Conservation (phyloP, 2,329 filamentous ascomycete genomes). For the Verticillium longisporum region DNA sequence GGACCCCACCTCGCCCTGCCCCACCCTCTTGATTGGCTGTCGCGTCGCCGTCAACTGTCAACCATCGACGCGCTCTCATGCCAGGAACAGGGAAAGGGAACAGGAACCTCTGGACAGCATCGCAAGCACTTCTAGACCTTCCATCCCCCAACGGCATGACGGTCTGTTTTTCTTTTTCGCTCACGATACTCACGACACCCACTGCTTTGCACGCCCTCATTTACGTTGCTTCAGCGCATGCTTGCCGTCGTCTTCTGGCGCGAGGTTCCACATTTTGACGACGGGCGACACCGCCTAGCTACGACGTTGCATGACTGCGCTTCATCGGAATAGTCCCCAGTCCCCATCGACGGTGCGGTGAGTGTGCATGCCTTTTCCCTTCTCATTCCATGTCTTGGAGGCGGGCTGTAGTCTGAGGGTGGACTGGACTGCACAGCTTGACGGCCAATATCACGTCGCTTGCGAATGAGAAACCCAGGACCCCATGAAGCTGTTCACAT, state of each 20-base stretch:
- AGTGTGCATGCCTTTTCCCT: not conserved
- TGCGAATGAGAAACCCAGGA: too few relatives aligned
- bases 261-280: not conserved
- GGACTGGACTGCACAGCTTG: too few relatives aligned
- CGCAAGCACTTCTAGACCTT: not conserved
- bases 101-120: not conserved
- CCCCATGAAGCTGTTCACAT: too few relatives aligned
- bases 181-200: not conserved
- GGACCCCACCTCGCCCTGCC: not conserved
- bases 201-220: not conserved
- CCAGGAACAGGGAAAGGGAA: too few relatives aligned
- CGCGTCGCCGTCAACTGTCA: not conserved
- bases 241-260: not conserved
- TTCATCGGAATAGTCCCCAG: not conserved
- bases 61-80: not conserved
- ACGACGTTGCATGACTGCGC: not conserved
- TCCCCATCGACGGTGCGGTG: not conserved
- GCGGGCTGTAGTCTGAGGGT: too few relatives aligned
- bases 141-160: not conserved
- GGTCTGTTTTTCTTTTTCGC: not conserved
- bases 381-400: not conserved
- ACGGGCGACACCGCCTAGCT: not conserved
- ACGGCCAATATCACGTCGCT: too few relatives aligned
- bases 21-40: not conserved
- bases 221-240: not conserved